A percentile compares a stretch with the other conserved stretches of the same genome.
Evolutionary conservation across 169 alveolate genomes (phyloP).

Genomic region (Sarcocystis neurona): DNA sequence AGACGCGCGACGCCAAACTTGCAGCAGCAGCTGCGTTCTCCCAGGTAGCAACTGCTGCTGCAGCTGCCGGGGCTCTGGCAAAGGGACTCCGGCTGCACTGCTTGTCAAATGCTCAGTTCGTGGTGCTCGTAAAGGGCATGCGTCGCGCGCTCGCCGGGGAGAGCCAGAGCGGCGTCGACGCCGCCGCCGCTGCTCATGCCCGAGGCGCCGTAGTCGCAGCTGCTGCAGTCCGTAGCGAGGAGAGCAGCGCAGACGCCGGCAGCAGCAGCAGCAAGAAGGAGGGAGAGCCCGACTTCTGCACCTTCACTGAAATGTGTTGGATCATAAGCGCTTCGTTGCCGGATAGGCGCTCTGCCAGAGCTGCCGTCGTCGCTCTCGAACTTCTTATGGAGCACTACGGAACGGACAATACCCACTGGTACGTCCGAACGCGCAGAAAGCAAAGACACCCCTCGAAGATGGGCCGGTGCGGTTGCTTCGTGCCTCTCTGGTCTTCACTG

Average conservation of each 20-base stretch:
- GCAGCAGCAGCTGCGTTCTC: constrained; percentile 8
- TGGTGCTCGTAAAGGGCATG: constrained; percentile 33
- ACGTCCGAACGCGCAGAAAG: too few species aligned
- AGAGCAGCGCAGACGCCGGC: background rate
- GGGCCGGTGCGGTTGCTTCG: background rate
- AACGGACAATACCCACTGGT: constrained; percentile 35
- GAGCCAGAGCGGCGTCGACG: background rate
- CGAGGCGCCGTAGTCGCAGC: background rate
- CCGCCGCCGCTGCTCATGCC: background rate
- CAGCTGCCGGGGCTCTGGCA: too few species aligned
- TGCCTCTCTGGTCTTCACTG: background rate
- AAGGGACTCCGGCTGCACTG: too few species aligned
- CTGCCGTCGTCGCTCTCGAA: constrained; percentile 5
- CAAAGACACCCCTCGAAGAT: too few species aligned
- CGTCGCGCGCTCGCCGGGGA: background rate
- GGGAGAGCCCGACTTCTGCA: background rate
- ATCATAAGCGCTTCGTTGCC: constrained; percentile 3
- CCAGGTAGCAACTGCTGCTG: constrained; percentile 24
- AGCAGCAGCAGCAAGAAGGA: background rate
- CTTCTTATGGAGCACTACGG: constrained; percentile 43
- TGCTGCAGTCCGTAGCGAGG: background rate
- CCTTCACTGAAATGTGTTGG: constrained; percentile 20
- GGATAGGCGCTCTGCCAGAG: constrained; percentile 1
- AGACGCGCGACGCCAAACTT: background rate
- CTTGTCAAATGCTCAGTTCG: constrained; percentile 28